These are phyloP conservation scores for Carex cristatella DNA, from an alignment of 176 grass and related monocot genomes.

Conservation along the genomic window DNA sequence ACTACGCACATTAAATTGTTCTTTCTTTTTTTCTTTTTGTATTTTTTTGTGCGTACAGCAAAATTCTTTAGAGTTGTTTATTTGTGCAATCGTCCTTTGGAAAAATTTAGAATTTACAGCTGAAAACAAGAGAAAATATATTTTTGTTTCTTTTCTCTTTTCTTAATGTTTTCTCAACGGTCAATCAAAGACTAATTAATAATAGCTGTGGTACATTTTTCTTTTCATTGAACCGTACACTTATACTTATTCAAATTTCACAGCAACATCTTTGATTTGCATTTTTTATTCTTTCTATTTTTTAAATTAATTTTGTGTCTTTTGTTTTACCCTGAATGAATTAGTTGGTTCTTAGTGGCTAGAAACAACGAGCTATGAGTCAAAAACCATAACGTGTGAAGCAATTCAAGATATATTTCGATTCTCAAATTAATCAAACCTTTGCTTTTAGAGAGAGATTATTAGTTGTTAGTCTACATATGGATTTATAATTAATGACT, in stretches of 20 bases:
- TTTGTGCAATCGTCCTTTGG: neutral
- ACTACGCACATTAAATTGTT: neutral
- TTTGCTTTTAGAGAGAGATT: neutral
- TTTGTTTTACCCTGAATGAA: neutral
- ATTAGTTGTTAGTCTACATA: neutral
- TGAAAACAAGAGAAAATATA: neutral
- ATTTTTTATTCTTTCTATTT: neutral
- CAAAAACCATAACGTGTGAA: conserved; percentile 15
- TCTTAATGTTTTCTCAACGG: neutral
- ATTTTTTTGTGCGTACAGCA: neutral
- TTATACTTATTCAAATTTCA: neutral
- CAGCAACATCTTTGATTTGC: neutral
- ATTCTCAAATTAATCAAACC: neutral
- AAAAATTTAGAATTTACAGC: neutral
- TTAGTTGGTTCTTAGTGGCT: neutral
- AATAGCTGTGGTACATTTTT: neutral
- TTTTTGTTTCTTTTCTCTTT: neutral
- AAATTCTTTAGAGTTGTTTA: neutral
- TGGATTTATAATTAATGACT: neutral
- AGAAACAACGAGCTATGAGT: neutral
- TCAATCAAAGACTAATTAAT: neutral
- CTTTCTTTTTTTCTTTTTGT: neutral
- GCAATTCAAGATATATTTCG: neutral
- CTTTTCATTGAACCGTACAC: no score
- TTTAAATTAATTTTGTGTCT: neutral